Conservation (phyloP, 176 grass and related monocot species). For the Microstegium vimineum region DNA sequence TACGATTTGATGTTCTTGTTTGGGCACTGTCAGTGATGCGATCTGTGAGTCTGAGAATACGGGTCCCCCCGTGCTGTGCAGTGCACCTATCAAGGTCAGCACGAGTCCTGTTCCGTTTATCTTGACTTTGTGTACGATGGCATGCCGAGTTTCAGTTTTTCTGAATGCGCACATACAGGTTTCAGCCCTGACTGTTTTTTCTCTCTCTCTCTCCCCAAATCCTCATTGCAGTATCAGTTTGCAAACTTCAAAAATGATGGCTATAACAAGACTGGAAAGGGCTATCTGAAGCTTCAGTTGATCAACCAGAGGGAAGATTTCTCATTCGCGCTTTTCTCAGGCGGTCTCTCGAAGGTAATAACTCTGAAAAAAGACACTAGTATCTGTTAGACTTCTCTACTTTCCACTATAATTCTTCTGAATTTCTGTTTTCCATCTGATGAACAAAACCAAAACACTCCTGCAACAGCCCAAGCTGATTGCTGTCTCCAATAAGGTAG, state of each 20-base stretch:
- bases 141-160: not conserved
- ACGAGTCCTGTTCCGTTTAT: not conserved
- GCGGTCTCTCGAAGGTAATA: constrained; percentile 55
- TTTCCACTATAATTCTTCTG: not conserved
- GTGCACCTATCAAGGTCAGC: constrained; percentile 65
- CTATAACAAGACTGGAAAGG: constrained; percentile 49
- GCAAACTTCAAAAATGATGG: constrained; percentile 44
- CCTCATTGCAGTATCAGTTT: constrained; percentile 57
- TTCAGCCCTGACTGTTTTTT: not conserved
- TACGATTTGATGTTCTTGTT: not conserved
- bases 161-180: not conserved
- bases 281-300: constrained; percentile 61
- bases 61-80: constrained; percentile 56
- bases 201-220: not conserved
- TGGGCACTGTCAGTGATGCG: constrained; percentile 43
- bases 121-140: not conserved
- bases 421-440: not conserved
- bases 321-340: constrained; percentile 64
- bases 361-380: not conserved
- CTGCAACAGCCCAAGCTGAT: constrained; percentile 59
- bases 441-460: not conserved
- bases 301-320: constrained; percentile 89
- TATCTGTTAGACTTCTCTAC: not conserved
- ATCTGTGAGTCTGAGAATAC: constrained; percentile 54
- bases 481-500: constrained; percentile 54